Evolutionary conservation across 2,329 filamentous ascomycete genomes (phyloP).

Genomic region (Boeremia exigua): DNA sequence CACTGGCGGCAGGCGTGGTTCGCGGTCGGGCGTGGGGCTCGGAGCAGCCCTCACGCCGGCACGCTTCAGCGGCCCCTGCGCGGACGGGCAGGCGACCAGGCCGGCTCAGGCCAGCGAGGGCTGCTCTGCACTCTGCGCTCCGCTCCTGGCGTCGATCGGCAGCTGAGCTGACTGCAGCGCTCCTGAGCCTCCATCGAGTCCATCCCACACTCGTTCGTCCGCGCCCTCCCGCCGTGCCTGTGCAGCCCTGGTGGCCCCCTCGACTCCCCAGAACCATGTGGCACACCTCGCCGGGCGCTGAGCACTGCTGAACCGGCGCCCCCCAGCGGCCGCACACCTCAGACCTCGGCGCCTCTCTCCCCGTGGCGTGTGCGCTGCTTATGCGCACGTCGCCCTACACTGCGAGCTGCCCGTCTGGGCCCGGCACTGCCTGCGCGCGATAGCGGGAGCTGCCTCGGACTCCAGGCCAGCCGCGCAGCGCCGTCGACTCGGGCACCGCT

Average conservation of each 20-base stretch:
- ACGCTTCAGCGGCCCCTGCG: background rate
- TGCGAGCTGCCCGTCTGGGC: conserved; percentile 25
- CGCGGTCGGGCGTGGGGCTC: background rate
- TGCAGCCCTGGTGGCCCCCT: conserved; percentile 8
- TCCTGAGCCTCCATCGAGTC: no score
- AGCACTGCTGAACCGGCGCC: conserved; percentile 26
- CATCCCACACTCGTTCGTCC: background rate
- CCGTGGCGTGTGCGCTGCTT: conserved; percentile 23
- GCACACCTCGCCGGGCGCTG: conserved; percentile 21
- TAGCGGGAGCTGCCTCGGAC: conserved; percentile 27
- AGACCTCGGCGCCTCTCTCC: background rate
- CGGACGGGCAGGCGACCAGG: background rate
- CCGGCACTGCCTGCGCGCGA: conserved; percentile 31
- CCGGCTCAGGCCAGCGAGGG: no score
- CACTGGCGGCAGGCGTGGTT: no score
- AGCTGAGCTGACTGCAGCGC: conserved; percentile 25
- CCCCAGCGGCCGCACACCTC: conserved; percentile 9
- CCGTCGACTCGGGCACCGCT: conserved; percentile 11
- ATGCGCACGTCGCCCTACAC: conserved; percentile 32
- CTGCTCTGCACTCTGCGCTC: background rate
- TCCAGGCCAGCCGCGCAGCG: conserved; percentile 19
- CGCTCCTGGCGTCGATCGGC: conserved; percentile 15
- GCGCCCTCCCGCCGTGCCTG: background rate
- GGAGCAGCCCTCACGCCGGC: background rate
- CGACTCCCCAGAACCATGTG: conserved; percentile 27